phyloP scores from a whole-genome alignment of 1,284 basidiomycete genomes.

The Athelia psychrophila region DNA sequence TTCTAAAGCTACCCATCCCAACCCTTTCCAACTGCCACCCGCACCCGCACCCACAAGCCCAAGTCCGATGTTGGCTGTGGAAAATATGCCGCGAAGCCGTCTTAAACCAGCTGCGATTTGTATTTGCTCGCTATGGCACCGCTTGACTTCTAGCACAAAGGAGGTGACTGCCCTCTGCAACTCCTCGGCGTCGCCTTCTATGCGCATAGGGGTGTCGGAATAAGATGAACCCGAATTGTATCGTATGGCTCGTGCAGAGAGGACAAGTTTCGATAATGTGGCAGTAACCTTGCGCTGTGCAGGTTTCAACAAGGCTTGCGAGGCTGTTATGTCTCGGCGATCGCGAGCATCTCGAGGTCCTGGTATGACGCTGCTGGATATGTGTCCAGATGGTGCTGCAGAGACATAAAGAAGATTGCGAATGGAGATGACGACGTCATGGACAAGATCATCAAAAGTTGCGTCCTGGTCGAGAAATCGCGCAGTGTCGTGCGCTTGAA shows the following conservation, averaged over 20 bases:
- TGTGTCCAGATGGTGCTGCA: conserved; percentile 59
- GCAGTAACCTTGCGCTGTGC: conserved; percentile 77
- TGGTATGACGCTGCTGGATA: conserved; percentile 55
- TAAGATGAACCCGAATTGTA: conserved; percentile 66
- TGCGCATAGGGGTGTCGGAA: conserved; percentile 65
- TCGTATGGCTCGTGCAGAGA: conserved; percentile 74
- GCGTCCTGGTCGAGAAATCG: conserved; percentile 52
- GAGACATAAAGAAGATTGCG: conserved; percentile 74
- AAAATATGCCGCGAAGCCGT: conserved; percentile 62
- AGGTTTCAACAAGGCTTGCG: conserved; percentile 64
- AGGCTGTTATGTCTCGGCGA: conserved; percentile 36
- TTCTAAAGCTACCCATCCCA: conserved; percentile 64
- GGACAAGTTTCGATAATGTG: conserved; percentile 71
- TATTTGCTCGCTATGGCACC: conserved; percentile 39
- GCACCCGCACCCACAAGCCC: conserved; percentile 73
- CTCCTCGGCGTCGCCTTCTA: conserved; percentile 76
- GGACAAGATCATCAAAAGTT: conserved; percentile 60
- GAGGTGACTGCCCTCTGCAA: conserved; percentile 70
- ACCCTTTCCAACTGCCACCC: conserved; percentile 74
- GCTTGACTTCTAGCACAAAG: conserved; percentile 73
- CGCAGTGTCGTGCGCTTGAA: conserved; percentile 41
- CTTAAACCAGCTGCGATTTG: conserved; percentile 39
- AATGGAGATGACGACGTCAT: conserved; percentile 65
- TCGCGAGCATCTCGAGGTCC: conserved; percentile 48
- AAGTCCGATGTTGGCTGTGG: conserved; percentile 61